These are phyloP conservation scores for Lachnellula arida DNA, from an alignment of 2,329 filamentous ascomycete species.

Conservation along the genomic window DNA sequence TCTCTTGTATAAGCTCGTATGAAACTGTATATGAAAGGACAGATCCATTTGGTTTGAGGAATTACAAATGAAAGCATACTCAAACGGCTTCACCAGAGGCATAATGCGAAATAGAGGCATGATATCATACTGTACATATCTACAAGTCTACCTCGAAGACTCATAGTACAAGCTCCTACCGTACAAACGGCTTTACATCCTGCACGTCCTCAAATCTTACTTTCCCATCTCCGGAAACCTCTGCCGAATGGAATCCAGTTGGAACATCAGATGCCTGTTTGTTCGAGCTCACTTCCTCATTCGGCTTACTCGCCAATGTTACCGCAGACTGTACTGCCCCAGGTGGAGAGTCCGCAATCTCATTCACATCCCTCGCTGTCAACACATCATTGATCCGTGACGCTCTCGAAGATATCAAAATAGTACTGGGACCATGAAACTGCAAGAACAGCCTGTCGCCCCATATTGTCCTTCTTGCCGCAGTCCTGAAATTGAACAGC, in stretches of 20 bases:
- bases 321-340: slow-evolving; percentile 62
- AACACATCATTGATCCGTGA: slow-evolving; percentile 74
- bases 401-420: slow-evolving; percentile 85
- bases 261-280: slow-evolving; percentile 33
- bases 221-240: slow-evolving; percentile 56
- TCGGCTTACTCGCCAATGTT: slow-evolving; percentile 40
- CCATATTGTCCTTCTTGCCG: slow-evolving; percentile 79
- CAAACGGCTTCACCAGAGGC: too few species aligned
- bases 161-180: slow-evolving; percentile 7
- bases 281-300: slow-evolving; percentile 30
- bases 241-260: slow-evolving; percentile 51
- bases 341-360: slow-evolving; percentile 78
- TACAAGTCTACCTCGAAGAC: background rate
- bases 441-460: slow-evolving; percentile 89
- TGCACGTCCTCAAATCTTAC: slow-evolving; percentile 47
- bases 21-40: too few species aligned
- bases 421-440: slow-evolving; percentile 80
- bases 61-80: too few species aligned
- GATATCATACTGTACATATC: slow-evolving; percentile 1
- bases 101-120: too few species aligned
- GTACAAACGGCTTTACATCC: slow-evolving; percentile 18
- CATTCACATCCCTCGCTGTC: slow-evolving; percentile 74
- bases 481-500: slow-evolving; percentile 67
- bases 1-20: too few species aligned
- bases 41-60: too few species aligned